Percentiles rank a stretch among this genome's conserved stretches.
These are phyloP conservation scores for Lasiosphaeria ovina DNA, from an alignment of 495 filamentous ascomycete genomes.

Conservation along the genomic window DNA sequence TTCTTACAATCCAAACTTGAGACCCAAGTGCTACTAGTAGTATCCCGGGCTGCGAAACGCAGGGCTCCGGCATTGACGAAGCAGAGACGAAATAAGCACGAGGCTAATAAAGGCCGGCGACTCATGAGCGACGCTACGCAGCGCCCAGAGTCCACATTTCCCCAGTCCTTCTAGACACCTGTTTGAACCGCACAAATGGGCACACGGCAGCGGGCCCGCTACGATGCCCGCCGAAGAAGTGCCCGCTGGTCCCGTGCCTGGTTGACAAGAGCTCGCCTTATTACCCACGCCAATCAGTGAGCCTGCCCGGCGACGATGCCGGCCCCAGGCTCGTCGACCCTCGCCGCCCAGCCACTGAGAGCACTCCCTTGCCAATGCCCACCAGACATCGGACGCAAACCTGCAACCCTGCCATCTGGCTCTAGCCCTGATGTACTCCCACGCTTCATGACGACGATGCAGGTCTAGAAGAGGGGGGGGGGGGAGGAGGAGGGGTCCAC, in stretches of 20 bases:
- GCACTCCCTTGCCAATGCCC: slow-evolving; percentile 16
- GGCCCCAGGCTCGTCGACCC: slow-evolving; percentile 19
- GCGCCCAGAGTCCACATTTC: slow-evolving; percentile 22
- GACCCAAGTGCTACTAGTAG: too few species aligned
- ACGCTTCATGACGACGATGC: slow-evolving; percentile 25
- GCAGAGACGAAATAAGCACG: background rate
- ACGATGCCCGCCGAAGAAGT: slow-evolving; percentile 16
- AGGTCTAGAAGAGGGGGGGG: slow-evolving; percentile 17
- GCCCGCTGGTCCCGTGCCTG: slow-evolving; percentile 12
- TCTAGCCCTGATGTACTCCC: slow-evolving; percentile 12
- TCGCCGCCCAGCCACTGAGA: slow-evolving; percentile 18
- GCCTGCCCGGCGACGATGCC: slow-evolving; percentile 18
- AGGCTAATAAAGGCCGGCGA: slow-evolving; percentile 8
- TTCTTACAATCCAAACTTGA: too few species aligned
- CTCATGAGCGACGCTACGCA: slow-evolving; percentile 17
- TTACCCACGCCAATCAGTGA: slow-evolving; percentile 30
- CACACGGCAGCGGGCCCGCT: slow-evolving; percentile 19
- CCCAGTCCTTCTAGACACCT: slow-evolving; percentile 20
- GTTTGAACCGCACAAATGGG: slow-evolving; percentile 36
- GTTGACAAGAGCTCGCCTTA: slow-evolving; percentile 13
- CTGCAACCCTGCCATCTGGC: slow-evolving; percentile 21
- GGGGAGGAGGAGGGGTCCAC: slow-evolving; percentile 13
- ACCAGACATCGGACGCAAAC: slow-evolving; percentile 11
- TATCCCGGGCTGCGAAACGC: background rate
- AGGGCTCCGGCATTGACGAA: background rate